Base-by-base conservation (phyloP, 306 rosid species). In the Prunus kanzakura region DNA sequence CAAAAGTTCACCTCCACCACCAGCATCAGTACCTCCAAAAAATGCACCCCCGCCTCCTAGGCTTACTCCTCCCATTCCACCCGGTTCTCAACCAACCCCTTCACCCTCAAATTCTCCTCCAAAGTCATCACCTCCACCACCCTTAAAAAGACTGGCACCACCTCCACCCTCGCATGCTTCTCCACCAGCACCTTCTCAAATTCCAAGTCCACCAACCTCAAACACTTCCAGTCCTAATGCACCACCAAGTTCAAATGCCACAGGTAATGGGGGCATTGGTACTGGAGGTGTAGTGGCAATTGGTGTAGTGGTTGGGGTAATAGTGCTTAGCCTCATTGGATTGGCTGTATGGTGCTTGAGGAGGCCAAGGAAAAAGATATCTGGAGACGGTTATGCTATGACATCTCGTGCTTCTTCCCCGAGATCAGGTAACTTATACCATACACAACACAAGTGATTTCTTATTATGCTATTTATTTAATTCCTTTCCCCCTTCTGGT, bases 281-380 rank as follows among this genome's bases (percentile, higher is more conserved):
- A 82, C 83, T 66, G 96, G 82, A 64, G 92, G 80, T 67, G 54
- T 25, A 1, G 84, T 82, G 47, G 96, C 91, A 51, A 84, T 95
- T 47, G 75, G 67, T 60, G 87, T 80, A 58, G 86, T 72, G 73
- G 87, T 79, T 32, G 91, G 85, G 45, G 18, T 89, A 56, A 9
- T 90, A 22, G 76, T 84, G 67, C 84, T 95, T 71, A 75, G 85
- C 78, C 76, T 95, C 69, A 54, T 92, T 81, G 96, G 89, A 71
- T 76, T 90, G 76, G 75, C 69, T 73, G 76, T 88, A 5, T 95
- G 97, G 96, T 90, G 85, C 78, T 15, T 83, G 71, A 87, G 86
- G 72, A 92, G 86, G 85, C 76, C 79, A 80, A 89, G 73, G 83
- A 88, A 68, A 80, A 86, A 60, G 56, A 76, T 38, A 64, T 79